Conservation (phyloP, 495 filamentous ascomycete species). For the Neurospora intermedia region DNA sequence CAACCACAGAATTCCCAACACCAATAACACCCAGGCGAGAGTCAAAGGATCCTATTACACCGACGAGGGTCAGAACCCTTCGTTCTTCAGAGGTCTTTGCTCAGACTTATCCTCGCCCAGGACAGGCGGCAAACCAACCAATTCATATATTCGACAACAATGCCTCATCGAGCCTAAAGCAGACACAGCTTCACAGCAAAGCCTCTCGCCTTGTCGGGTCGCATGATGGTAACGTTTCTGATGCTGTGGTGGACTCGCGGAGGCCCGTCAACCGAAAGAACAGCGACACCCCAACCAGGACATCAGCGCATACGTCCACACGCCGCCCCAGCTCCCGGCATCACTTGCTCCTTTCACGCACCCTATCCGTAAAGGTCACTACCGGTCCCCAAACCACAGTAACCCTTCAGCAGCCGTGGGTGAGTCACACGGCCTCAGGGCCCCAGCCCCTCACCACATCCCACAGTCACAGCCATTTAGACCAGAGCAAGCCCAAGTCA, state of each 20-base stretch:
- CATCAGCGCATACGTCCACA: background rate
- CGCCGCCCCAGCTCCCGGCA: background rate
- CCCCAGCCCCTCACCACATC: background rate
- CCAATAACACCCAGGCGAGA: background rate
- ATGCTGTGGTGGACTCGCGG: background rate
- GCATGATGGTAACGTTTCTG: background rate
- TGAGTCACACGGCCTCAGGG: background rate
- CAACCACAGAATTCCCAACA: background rate
- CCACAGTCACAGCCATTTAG: background rate
- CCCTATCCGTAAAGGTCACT: slow-evolving; percentile 9
- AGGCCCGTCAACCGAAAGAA: background rate
- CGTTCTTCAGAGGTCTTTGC: background rate
- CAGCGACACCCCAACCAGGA: background rate
- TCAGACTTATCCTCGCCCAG: background rate
- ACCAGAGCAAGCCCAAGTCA: background rate
- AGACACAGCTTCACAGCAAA: background rate
- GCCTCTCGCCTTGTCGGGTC: background rate
- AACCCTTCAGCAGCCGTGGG: background rate
- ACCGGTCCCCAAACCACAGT: background rate
- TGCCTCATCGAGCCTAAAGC: background rate
- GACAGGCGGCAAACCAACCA: background rate
- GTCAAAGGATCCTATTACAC: background rate
- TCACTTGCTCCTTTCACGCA: slow-evolving; percentile 6
- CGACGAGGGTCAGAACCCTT: background rate
- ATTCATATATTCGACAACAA: background rate